These are phyloP conservation scores for Musa balbisiana DNA, from an alignment of 202 grass and related monocot species.

Conservation along the genomic window DNA sequence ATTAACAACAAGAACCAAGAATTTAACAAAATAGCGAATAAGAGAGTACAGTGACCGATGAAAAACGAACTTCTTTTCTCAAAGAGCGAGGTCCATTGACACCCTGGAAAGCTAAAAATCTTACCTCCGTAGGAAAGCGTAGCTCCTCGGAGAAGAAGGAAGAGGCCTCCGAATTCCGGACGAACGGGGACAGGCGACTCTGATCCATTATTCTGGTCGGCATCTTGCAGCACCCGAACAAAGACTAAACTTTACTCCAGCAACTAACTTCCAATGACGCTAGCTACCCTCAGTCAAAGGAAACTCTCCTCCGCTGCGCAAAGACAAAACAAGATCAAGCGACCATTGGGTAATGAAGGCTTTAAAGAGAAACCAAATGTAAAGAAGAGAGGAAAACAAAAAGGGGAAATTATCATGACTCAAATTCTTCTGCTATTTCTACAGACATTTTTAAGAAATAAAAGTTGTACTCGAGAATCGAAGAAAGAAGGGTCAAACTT, in stretches of 20 bases:
- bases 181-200: conserved; percentile 34
- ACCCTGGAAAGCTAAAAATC: conserved; percentile 16
- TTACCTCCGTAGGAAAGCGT: conserved; percentile 60
- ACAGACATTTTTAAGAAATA: background rate
- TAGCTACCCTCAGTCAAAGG: background rate
- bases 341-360: background rate
- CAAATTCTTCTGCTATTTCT: background rate
- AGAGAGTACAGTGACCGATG: background rate
- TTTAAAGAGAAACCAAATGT: background rate
- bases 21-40: background rate
- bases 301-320: background rate
- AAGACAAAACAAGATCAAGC: background rate
- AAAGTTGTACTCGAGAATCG: background rate
- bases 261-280: background rate
- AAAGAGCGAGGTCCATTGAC: conserved; percentile 6
- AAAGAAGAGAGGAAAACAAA: background rate
- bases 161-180: conserved; percentile 27
- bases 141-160: conserved; percentile 64
- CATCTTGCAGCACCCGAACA: conserved; percentile 9
- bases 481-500: background rate
- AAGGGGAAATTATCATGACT: background rate
- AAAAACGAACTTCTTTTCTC: background rate
- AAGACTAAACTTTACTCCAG: background rate
- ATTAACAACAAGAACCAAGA: background rate
- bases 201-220: background rate